A percentile compares a stretch with the other conserved stretches of the same genome.
These are phyloP conservation scores for Kodamaea lidongshanica DNA, from an alignment of 805 yeast genomes.

Conservation along the genomic window DNA sequence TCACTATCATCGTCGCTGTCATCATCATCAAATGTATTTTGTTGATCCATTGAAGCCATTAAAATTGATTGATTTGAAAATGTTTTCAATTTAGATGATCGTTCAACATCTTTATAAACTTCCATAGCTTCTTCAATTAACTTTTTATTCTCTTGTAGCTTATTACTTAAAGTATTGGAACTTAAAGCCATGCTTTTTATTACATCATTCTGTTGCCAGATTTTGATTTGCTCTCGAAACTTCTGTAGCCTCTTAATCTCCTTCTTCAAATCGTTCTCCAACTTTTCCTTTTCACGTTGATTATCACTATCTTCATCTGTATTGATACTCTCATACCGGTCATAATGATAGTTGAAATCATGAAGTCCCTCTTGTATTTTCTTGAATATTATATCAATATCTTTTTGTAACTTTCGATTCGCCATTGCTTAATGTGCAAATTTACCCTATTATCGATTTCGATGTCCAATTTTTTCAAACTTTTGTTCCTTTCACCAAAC, in stretches of 20 bases:
- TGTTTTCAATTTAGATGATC: constrained; percentile 37
- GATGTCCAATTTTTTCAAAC: too few relatives aligned
- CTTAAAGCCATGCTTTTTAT: constrained; percentile 11
- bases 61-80: constrained; percentile 42
- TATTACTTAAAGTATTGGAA: constrained; percentile 11
- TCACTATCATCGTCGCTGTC: constrained; percentile 21
- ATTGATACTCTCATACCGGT: constrained; percentile 33
- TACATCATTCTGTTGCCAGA: constrained; percentile 35
- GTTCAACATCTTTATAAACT: constrained; percentile 39
- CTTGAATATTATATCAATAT: constrained; percentile 28
- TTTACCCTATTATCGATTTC: not conserved
- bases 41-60: constrained; percentile 31
- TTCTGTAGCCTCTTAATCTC: constrained; percentile 42
- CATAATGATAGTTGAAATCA: constrained; percentile 38
- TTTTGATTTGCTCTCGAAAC: constrained; percentile 40
- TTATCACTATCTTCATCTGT: constrained; percentile 32
- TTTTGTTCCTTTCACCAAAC: too few relatives aligned
- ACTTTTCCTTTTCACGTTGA: constrained; percentile 38
- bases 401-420: constrained; percentile 8
- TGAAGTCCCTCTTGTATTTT: constrained; percentile 42
- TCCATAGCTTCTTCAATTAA: constrained; percentile 43
- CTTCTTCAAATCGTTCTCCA: constrained; percentile 39
- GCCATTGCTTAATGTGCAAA: constrained; percentile 1
- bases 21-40: constrained; percentile 19
- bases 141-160: constrained; percentile 32